Conservation (phyloP, 495 filamentous ascomycete genomes). For the Letharia columbiana region DNA sequence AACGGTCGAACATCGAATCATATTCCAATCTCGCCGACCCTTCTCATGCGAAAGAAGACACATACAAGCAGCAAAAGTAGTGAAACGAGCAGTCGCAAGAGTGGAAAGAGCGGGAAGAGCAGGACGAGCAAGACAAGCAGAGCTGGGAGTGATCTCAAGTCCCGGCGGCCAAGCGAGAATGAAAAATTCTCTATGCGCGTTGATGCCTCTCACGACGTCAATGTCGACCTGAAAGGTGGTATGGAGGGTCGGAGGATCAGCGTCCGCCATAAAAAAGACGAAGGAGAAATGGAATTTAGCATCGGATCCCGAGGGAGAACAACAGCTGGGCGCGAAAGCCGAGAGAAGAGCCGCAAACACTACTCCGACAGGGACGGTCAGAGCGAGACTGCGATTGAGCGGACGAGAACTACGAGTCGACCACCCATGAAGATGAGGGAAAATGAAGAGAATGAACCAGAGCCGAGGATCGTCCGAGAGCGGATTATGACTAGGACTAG, state of each 20-base stretch:
- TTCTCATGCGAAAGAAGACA: constrained; percentile 16
- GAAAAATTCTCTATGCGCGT: constrained; percentile 22
- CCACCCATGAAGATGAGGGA: not conserved
- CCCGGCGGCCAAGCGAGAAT: constrained; percentile 20
- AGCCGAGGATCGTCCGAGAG: constrained; percentile 15
- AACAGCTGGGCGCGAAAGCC: not conserved
- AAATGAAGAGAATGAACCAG: not conserved
- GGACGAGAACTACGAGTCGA: constrained; percentile 7
- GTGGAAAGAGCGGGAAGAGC: constrained; percentile 18
- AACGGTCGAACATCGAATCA: constrained; percentile 7
- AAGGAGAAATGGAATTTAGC: constrained; percentile 23
- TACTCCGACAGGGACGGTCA: constrained; percentile 20
- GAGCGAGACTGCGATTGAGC: constrained; percentile 18
- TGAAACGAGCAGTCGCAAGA: constrained; percentile 23
- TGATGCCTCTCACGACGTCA: constrained; percentile 56
- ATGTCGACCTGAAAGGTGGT: constrained; percentile 87
- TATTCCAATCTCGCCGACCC: constrained; percentile 8
- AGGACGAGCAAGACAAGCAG: constrained; percentile 16
- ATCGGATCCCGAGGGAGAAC: constrained; percentile 15
- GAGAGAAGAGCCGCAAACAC: constrained; percentile 20
- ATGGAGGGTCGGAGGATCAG: constrained; percentile 90
- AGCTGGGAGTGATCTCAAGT: constrained; percentile 24
- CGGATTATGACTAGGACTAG: constrained; percentile 14
- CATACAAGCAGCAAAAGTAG: constrained; percentile 18
- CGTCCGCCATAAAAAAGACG: constrained; percentile 59